Percentiles rank a stretch among this genome's conserved stretches.
Evolutionary conservation across 1,284 basidiomycete genomes (phyloP).

Genomic region (Fistulinella cinereoalba): DNA sequence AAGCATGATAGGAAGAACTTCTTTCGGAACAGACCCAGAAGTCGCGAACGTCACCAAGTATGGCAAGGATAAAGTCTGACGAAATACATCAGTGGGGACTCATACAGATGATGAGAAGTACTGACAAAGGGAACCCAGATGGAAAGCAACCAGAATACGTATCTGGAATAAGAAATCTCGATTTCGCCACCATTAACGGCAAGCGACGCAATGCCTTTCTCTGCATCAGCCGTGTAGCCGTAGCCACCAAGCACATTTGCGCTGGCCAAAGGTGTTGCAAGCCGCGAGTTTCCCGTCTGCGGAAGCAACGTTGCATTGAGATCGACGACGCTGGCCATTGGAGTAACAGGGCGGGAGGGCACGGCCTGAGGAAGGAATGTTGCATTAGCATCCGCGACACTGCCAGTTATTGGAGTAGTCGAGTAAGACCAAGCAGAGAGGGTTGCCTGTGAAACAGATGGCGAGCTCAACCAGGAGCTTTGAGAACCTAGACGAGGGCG

Average conservation of each 20-base stretch:
- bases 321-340: slow-evolving; percentile 35
- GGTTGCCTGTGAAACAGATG: slow-evolving; percentile 53
- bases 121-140: slow-evolving; percentile 68
- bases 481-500: slow-evolving; percentile 56
- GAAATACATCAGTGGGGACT: slow-evolving; percentile 4
- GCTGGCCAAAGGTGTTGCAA: slow-evolving; percentile 50
- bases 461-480: slow-evolving; percentile 68
- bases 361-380: slow-evolving; percentile 39
- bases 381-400: slow-evolving; percentile 42
- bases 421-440: slow-evolving; percentile 68
- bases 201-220: slow-evolving; percentile 49
- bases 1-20: slow-evolving; percentile 46
- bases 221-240: slow-evolving; percentile 48
- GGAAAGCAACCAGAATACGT: slow-evolving; percentile 57
- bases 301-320: slow-evolving; percentile 41
- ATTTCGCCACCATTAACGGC: slow-evolving; percentile 45
- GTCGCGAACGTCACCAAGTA: slow-evolving; percentile 52
- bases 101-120: slow-evolving; percentile 12
- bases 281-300: slow-evolving; percentile 40
- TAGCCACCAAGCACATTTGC: slow-evolving; percentile 65
- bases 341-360: slow-evolving; percentile 13
- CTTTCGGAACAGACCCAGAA: slow-evolving; percentile 35
- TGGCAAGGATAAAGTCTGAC: slow-evolving; percentile 51
- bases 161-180: slow-evolving; percentile 52
- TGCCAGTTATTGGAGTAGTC: slow-evolving; percentile 39